Conservation (phyloP, 352 stramenopile species). For the Globisporangium paddicum region DNA sequence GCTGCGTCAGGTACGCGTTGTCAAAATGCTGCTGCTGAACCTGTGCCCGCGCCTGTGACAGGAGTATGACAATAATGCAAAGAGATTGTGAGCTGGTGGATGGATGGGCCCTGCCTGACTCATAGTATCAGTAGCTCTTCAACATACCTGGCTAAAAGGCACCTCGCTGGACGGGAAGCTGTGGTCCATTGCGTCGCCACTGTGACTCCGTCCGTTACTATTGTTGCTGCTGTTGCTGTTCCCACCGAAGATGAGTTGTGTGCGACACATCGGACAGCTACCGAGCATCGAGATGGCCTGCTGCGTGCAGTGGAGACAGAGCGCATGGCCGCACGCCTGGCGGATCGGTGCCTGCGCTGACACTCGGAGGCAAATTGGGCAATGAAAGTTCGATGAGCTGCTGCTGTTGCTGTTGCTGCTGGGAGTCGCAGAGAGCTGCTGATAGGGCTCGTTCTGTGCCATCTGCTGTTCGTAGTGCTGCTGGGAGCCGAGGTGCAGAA, state of each 20-base stretch:
- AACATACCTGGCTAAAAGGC: neutral
- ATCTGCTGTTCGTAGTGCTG: constrained; percentile 28
- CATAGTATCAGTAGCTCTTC: neutral
- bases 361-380: constrained; percentile 40
- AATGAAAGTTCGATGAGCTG: constrained; percentile 16
- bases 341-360: constrained; percentile 31
- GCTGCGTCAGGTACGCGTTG: neutral
- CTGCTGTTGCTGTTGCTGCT: neutral
- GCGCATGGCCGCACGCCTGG: constrained; percentile 48
- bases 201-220: neutral
- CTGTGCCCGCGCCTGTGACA: constrained; percentile 1
- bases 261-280: constrained; percentile 42
- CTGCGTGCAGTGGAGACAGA: constrained; percentile 48
- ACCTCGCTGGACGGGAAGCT: neutral
- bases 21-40: constrained; percentile 5
- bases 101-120: too few relatives aligned
- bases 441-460: constrained; percentile 1
- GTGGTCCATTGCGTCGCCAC: neutral
- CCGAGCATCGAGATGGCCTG: constrained; percentile 34
- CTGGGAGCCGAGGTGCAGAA: neutral
- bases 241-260: constrained; percentile 36
- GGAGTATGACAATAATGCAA: neutral
- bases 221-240: neutral
- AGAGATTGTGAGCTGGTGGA: neutral
- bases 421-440: neutral